phyloP scores from a whole-genome alignment of 2,329 filamentous ascomycete genomes.

The Sclerotinia minor region DNA sequence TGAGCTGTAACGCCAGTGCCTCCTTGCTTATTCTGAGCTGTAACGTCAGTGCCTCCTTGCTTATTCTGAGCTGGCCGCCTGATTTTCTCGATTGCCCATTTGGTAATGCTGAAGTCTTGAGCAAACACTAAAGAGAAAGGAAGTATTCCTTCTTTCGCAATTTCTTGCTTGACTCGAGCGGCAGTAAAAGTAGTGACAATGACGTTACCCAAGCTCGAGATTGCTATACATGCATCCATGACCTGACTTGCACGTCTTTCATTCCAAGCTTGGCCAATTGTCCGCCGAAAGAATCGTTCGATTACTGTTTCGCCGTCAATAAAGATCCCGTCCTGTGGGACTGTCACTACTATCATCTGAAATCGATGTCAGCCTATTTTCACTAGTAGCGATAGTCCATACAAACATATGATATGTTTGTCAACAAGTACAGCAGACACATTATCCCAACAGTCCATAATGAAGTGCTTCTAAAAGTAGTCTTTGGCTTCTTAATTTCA shows the following conservation, averaged over 20 bases:
- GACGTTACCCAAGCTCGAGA: constrained; percentile 51
- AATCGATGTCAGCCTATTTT: not conserved
- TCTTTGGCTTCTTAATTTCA: constrained; percentile 27
- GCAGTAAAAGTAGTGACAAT: constrained; percentile 58
- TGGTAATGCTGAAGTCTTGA: constrained; percentile 46
- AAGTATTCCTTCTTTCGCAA: constrained; percentile 58
- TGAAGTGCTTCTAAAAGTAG: constrained; percentile 35
- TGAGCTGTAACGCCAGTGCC: constrained; percentile 34
- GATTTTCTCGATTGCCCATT: constrained; percentile 37
- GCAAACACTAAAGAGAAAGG: constrained; percentile 44
- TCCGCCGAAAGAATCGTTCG: constrained; percentile 42
- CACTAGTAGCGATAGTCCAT: constrained; percentile 34
- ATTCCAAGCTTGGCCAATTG: constrained; percentile 40
- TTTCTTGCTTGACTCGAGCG: constrained; percentile 59
- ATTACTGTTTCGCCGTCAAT: constrained; percentile 34
- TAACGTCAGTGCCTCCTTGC: constrained; percentile 34
- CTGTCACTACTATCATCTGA: constrained; percentile 36
- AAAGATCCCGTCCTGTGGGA: constrained; percentile 10
- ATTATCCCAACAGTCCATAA: constrained; percentile 38
- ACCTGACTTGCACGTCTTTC: constrained; percentile 35
- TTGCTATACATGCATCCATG: constrained; percentile 52
- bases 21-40: constrained; percentile 29
- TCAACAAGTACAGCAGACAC: constrained; percentile 43
- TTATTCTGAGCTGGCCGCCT: constrained; percentile 29
- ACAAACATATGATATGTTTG: constrained; percentile 45